Conservation (phyloP, 306 rosid species). For the Citrullus mucosospermus region DNA sequence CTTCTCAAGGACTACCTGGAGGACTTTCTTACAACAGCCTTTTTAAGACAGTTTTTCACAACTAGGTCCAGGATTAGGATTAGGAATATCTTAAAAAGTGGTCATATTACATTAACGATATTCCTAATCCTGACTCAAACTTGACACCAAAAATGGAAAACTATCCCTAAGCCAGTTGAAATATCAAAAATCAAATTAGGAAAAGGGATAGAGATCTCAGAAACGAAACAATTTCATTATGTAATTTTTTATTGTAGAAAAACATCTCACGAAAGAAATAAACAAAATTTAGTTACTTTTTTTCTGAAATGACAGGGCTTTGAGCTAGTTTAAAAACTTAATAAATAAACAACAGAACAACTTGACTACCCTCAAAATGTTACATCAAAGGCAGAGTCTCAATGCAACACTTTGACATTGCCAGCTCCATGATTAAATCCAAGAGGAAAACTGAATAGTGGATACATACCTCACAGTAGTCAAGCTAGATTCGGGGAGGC, state of each 20-base stretch:
- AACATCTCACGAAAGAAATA: not conserved
- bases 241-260: not conserved
- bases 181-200: too few species aligned
- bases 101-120: too few species aligned
- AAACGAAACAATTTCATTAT: not conserved
- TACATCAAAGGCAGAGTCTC: not conserved
- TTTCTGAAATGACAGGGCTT: not conserved
- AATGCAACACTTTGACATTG: not conserved
- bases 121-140: too few species aligned
- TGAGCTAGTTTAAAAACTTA: not conserved
- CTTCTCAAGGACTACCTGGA: too few species aligned
- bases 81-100: too few species aligned
- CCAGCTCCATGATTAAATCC: not conserved
- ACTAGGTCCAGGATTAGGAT: too few species aligned
- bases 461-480: slow-evolving; percentile 53
- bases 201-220: not conserved
- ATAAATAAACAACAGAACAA: not conserved
- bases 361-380: not conserved
- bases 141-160: not conserved
- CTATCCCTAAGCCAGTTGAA: not conserved
- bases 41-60: too few species aligned
- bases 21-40: too few species aligned
- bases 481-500: slow-evolving; percentile 39
- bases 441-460: not conserved
- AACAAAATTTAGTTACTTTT: not conserved